phyloP scores from a whole-genome alignment of 2,329 filamentous ascomycete genomes.

The Thielaviopsis euricoi region DNA sequence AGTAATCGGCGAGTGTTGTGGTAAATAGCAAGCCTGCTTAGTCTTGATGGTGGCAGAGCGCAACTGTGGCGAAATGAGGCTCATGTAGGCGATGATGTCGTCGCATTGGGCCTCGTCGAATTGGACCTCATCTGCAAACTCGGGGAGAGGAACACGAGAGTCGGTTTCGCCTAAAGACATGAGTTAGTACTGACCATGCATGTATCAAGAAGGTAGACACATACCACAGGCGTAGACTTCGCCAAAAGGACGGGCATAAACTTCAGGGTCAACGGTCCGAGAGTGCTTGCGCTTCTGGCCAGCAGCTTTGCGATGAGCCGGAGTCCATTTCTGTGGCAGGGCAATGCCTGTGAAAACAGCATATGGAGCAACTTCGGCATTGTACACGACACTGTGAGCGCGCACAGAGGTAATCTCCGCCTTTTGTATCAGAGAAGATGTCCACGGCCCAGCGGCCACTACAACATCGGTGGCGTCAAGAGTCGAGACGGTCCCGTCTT shows the following conservation, averaged over 20 bases:
- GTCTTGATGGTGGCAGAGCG: constrained; percentile 51
- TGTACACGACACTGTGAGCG: constrained; percentile 50
- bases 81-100: constrained; percentile 68
- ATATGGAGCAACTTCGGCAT: constrained; percentile 51
- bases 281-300: constrained; percentile 37
- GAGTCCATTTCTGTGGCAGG: constrained; percentile 48
- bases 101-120: constrained; percentile 64
- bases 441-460: constrained; percentile 47
- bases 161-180: constrained; percentile 51
- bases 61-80: constrained; percentile 47
- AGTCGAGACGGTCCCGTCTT: constrained; percentile 19
- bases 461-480: constrained; percentile 37
- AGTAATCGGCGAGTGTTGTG: constrained; percentile 51
- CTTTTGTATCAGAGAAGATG: constrained; percentile 37
- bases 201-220: constrained; percentile 13
- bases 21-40: constrained; percentile 85
- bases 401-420: constrained; percentile 41
- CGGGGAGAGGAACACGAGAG: constrained; percentile 53
- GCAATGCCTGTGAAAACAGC: constrained; percentile 77
- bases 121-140: constrained; percentile 57
- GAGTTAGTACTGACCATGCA: background rate
- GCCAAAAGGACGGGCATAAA: constrained; percentile 76
- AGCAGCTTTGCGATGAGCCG: constrained; percentile 28
- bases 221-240: constrained; percentile 85
- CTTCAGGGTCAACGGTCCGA: constrained; percentile 66